phyloP scores from a whole-genome alignment of 345 rosid species.

The Aquilaria sinensis region DNA sequence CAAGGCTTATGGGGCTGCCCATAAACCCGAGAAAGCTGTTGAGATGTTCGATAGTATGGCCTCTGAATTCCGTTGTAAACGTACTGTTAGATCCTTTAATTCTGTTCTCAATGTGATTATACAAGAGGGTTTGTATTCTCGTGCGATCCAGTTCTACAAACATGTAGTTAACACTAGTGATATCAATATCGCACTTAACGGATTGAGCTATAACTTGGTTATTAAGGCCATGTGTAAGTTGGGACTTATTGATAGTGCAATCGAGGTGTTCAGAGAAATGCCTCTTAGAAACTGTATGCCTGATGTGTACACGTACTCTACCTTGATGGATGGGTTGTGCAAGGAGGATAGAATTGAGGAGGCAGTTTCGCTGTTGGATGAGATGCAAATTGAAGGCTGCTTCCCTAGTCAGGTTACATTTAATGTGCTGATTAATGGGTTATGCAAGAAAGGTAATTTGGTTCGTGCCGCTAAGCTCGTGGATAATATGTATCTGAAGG shows the following conservation, averaged over 20 bases:
- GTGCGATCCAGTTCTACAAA: constrained; percentile 65
- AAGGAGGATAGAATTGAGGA: constrained; percentile 73
- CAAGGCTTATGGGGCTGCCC: constrained; percentile 71
- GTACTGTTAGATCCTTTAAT: constrained; percentile 75
- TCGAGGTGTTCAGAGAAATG: constrained; percentile 73
- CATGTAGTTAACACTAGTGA: constrained; percentile 35
- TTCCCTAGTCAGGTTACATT: constrained; percentile 56
- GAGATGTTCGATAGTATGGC: constrained; percentile 63
- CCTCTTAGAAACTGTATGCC: constrained; percentile 44
- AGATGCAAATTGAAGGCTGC: constrained; percentile 93
- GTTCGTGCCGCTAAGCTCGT: constrained; percentile 70
- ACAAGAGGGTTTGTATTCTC: constrained; percentile 45
- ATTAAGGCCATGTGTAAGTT: constrained; percentile 71
- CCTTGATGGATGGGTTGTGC: constrained; percentile 94
- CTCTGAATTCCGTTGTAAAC: constrained; percentile 59
- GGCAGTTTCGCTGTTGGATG: constrained; percentile 78
- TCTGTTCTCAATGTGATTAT: constrained; percentile 71
- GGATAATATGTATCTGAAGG: constrained; percentile 91
- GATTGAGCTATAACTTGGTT: constrained; percentile 63
- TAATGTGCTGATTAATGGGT: constrained; percentile 74
- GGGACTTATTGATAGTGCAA: constrained; percentile 61
- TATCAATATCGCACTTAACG: constrained; percentile 49
- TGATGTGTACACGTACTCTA: constrained; percentile 78
- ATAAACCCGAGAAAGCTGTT: constrained; percentile 54
- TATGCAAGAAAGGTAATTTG: constrained; percentile 81